phyloP scores from a whole-genome alignment of 257 asterid genomes.

The Solanum pennellii region DNA sequence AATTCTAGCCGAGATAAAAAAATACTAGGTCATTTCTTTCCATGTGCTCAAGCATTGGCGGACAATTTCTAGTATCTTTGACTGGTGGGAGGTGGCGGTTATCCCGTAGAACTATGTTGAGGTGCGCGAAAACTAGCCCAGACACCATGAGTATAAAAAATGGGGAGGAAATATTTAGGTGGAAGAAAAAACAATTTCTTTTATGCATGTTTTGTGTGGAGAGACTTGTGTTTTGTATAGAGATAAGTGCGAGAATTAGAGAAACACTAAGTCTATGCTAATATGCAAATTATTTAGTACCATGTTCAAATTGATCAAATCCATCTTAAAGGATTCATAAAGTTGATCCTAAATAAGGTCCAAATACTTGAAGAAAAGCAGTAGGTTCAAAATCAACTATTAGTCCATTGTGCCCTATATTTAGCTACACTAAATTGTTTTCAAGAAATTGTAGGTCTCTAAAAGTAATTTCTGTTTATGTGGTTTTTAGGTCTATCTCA shows the following conservation, averaged over 20 bases:
- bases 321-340: background rate
- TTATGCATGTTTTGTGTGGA: background rate
- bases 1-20: background rate
- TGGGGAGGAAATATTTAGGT: background rate
- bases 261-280: background rate
- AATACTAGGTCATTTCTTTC: background rate
- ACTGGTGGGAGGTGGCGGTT: background rate
- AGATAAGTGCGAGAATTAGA: background rate
- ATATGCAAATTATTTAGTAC: background rate
- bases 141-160: background rate
- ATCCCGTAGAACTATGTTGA: background rate
- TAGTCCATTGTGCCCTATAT: background rate
- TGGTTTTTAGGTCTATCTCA: background rate
- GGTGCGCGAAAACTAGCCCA: background rate
- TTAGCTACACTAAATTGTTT: background rate
- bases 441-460: background rate
- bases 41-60: background rate
- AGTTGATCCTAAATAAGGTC: background rate
- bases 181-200: background rate
- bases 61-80: background rate
- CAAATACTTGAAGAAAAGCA: background rate
- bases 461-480: background rate
- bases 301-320: background rate
- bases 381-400: background rate
- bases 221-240: background rate